Conservation (phyloP, 2,329 filamentous ascomycete genomes). For the Pseudocercospora cruenta region DNA sequence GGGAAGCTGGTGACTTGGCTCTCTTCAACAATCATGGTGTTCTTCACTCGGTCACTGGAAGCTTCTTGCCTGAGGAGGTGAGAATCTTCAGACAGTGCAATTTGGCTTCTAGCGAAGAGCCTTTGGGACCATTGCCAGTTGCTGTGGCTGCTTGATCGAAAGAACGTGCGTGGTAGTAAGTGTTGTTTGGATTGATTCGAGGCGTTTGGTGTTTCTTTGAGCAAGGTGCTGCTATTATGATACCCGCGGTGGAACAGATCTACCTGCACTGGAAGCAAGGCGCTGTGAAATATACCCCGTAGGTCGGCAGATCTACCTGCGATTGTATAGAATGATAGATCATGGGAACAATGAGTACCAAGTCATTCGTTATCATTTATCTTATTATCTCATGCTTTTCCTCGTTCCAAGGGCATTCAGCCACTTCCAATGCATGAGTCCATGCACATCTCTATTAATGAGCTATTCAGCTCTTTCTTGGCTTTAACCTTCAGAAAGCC, state of each 20-base stretch:
- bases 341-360: not conserved
- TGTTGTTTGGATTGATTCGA: too few species aligned
- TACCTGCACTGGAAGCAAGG: constrained; percentile 19
- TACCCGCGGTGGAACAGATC: constrained; percentile 18
- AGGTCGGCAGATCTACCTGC: constrained; percentile 16
- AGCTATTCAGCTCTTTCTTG: not conserved
- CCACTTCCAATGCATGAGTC: not conserved
- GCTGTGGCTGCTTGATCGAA: not conserved
- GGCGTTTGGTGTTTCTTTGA: not conserved
- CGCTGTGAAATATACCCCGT: constrained; percentile 11
- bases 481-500: not conserved
- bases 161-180: not conserved
- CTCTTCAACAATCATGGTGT: constrained; percentile 79
- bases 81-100: constrained; percentile 79
- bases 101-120: constrained; percentile 66
- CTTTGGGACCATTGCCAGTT: constrained; percentile 53
- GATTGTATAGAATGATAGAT: not conserved
- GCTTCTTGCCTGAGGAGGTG: constrained; percentile 73
- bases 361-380: not conserved
- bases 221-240: constrained; percentile 15
- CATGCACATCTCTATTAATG: not conserved
- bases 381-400: not conserved
- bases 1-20: constrained; percentile 75
- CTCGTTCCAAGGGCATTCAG: not conserved
- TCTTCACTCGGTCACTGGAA: constrained; percentile 74